Conservation (phyloP, 495 filamentous ascomycete genomes). For the Talaromyces ruber region DNA sequence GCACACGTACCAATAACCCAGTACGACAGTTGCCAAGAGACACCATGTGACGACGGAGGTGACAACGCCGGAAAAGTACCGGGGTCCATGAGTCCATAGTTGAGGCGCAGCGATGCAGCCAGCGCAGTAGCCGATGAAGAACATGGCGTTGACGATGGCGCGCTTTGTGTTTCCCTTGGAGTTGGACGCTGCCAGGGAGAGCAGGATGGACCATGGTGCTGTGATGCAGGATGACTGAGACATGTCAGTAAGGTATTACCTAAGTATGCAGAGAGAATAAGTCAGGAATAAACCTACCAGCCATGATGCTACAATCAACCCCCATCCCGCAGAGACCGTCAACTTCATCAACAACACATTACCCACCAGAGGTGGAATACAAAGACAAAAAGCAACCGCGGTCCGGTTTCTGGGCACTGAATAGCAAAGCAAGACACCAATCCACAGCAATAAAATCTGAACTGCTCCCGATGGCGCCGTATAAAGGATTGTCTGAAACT, state of each 20-base stretch:
- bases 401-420: constrained; percentile 15
- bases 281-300: constrained; percentile 14
- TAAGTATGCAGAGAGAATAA: background rate
- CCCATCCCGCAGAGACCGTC: constrained; percentile 19
- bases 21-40: constrained; percentile 13
- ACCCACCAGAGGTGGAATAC: constrained; percentile 20
- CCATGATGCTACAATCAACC: constrained; percentile 24
- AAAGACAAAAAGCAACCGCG: constrained; percentile 14
- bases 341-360: constrained; percentile 22
- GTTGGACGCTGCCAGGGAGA: constrained; percentile 46
- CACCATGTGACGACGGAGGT: constrained; percentile 23
- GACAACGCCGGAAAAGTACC: constrained; percentile 19
- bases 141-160: constrained; percentile 30
- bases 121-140: constrained; percentile 29
- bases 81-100: constrained; percentile 20
- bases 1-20: constrained; percentile 18
- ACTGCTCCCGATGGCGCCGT: constrained; percentile 24
- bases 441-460: constrained; percentile 23
- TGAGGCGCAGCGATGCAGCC: constrained; percentile 24
- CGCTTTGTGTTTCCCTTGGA: constrained; percentile 60
- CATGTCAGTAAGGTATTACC: background rate
- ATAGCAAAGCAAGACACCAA: constrained; percentile 16
- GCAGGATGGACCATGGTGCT: constrained; percentile 43
- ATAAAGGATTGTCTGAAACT: constrained; percentile 23
- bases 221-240: constrained; percentile 22